Evolutionary conservation across 345 rosid genomes (phyloP), one percentile per base, ranked within the genome.

Genomic region (Linum tenue): DNA sequence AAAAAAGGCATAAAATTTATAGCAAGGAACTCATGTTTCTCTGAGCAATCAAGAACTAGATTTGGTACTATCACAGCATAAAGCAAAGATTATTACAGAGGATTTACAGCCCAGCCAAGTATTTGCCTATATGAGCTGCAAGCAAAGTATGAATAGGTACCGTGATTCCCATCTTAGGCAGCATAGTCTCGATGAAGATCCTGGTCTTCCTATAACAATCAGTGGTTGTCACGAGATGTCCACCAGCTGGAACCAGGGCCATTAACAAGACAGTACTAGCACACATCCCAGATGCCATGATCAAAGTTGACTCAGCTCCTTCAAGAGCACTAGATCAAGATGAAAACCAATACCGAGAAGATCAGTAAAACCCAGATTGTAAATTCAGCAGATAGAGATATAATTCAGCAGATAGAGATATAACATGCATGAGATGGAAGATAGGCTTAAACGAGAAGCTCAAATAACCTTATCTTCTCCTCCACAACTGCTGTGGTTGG

Each of bases 181-280:
- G 92, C 68, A 90, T 39, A 22, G 78, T 90, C 78, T 94, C 99
- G 56, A 94, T 94, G 82, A 94, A 94, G 64, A 90, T 88, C 79
- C 99, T 82, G 48, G 97, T 94, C 80, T 88, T 90, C 79, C 97
- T 72, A 68, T 94, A 94, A 67, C 99, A 94, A 76, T 94, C 99
- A 0, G 95, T 94, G 44, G 99, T 90, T 9, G 99, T 90, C 48
- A 94, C 90, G 68, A 94, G 64, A 70, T 94, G 99, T 40, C 99
- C 96, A 79, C 96, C 95, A 72, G 91, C 95, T 59, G 97, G 97
- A 79, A 94, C 97, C 83, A 94, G 81, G 42, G 99, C 96, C 88
- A 88, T 63, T 56, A 94, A 68, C 97, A 90, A 42, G 64, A 90
- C 88, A 12, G 88, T 86, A 76, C 96, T 94, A 56, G 97, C 99